phyloP scores from a whole-genome alignment of 2,329 filamentous ascomycete genomes.

The Paecilomyces dactylethromorphus region DNA sequence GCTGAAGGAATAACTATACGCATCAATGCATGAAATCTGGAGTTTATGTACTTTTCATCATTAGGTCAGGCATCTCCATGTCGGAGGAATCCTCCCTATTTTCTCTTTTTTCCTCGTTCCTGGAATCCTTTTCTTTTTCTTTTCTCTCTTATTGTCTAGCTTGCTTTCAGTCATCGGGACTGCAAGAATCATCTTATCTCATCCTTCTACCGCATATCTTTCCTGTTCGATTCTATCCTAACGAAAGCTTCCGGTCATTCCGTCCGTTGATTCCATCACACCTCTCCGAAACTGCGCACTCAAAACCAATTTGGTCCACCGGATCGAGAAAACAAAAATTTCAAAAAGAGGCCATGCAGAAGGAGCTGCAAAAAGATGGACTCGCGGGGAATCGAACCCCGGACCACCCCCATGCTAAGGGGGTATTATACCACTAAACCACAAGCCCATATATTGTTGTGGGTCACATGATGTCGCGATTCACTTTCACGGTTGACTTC shows the following conservation, averaged over 20 bases:
- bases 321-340: neutral
- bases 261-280: neutral
- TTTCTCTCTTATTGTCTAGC: neutral
- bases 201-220: neutral
- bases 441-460: slow-evolving; percentile 21
- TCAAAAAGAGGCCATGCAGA: neutral
- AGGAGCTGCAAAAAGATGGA: slow-evolving; percentile 26
- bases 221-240: neutral
- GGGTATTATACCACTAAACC: slow-evolving; percentile 45
- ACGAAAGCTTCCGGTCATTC: neutral
- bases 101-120: neutral
- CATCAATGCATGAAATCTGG: neutral
- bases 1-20: neutral
- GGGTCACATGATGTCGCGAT: neutral
- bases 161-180: neutral
- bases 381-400: slow-evolving; percentile 45
- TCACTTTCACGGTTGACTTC: neutral
- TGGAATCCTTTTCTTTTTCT: neutral
- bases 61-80: neutral
- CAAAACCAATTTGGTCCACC: neutral
- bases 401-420: slow-evolving; percentile 44
- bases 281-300: neutral
- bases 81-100: neutral
- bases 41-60: neutral
- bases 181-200: neutral